A percentile compares a stretch with the other conserved stretches of the same genome.
These are phyloP conservation scores for Ceriops decandra DNA, from an alignment of 345 rosid genomes.

Conservation along the genomic window DNA sequence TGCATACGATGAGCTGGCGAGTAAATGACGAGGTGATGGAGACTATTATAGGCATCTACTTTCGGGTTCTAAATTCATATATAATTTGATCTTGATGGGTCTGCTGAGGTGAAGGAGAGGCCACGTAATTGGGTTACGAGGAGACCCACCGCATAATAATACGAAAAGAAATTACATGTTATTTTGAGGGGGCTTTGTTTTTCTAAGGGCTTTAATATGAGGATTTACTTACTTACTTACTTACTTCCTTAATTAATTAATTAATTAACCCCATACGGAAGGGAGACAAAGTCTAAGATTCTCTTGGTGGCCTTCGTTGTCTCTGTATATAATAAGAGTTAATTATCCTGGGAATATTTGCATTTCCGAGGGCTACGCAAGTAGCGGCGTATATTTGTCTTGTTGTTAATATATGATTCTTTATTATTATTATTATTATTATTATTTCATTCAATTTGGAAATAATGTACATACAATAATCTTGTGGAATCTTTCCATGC, in stretches of 20 bases:
- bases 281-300: conserved; percentile 25
- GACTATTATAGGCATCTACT: conserved; percentile 17
- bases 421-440: background rate
- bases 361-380: conserved; percentile 9
- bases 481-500: conserved; percentile 17
- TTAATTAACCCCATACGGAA: background rate
- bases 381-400: background rate
- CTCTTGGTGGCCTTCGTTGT: conserved; percentile 22
- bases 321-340: conserved; percentile 12
- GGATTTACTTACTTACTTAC: background rate
- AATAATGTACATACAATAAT: background rate
- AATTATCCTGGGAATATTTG: conserved; percentile 29
- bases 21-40: conserved; percentile 30
- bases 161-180: conserved; percentile 1
- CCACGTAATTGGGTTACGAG: conserved; percentile 30
- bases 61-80: conserved; percentile 17
- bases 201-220: background rate
- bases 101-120: conserved; percentile 39
- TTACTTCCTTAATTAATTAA: background rate
- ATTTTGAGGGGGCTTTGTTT: too few species aligned
- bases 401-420: background rate
- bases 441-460: background rate
- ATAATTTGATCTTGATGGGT: conserved; percentile 32
- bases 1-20: conserved; percentile 47
- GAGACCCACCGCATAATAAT: conserved; percentile 26